Evolutionary conservation across 495 filamentous ascomycete species (phyloP).

Genomic region (Hypoxylon fragiforme): DNA sequence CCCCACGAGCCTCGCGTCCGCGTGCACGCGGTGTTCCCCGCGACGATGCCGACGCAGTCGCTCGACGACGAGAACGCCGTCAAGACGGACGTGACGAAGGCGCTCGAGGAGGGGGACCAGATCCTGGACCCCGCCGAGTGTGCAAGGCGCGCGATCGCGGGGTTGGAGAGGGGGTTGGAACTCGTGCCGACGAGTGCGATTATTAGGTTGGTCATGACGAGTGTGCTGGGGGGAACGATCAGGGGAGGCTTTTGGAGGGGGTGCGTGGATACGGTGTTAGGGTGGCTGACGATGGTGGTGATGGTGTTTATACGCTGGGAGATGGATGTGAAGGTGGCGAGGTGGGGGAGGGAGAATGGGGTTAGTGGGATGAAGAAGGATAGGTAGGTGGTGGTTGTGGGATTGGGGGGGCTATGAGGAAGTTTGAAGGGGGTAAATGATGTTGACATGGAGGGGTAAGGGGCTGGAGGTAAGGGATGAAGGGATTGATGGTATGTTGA

Average conservation of each 20-base stretch:
- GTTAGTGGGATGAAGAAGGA: constrained; percentile 10
- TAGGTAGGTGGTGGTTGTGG: not conserved
- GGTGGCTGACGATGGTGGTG: constrained; percentile 52
- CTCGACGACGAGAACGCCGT: constrained; percentile 69
- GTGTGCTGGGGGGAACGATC: constrained; percentile 64
- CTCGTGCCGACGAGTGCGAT: constrained; percentile 17
- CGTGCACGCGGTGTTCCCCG: constrained; percentile 80
- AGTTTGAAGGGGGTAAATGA: not conserved
- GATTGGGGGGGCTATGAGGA: not conserved
- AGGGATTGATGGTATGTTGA: too few relatives aligned
- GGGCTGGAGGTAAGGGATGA: too few relatives aligned
- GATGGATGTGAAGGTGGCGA: constrained; percentile 61
- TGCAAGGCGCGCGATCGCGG: constrained; percentile 63
- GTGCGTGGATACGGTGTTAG: constrained; percentile 55
- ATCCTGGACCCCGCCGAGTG: constrained; percentile 69
- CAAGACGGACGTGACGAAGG: constrained; percentile 74
- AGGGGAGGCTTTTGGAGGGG: constrained; percentile 56
- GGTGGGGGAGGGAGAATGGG: constrained; percentile 44
- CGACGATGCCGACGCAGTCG: constrained; percentile 69
- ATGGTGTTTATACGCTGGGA: constrained; percentile 61
- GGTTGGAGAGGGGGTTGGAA: constrained; percentile 59
- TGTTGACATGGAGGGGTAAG: not conserved
- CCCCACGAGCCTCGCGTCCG: constrained; percentile 52
- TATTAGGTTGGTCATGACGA: constrained; percentile 61
- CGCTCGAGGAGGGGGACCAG: constrained; percentile 74